phyloP scores from a whole-genome alignment of 192 early-diverging fungal genomes.

The Backusella liffmaniae region DNA sequence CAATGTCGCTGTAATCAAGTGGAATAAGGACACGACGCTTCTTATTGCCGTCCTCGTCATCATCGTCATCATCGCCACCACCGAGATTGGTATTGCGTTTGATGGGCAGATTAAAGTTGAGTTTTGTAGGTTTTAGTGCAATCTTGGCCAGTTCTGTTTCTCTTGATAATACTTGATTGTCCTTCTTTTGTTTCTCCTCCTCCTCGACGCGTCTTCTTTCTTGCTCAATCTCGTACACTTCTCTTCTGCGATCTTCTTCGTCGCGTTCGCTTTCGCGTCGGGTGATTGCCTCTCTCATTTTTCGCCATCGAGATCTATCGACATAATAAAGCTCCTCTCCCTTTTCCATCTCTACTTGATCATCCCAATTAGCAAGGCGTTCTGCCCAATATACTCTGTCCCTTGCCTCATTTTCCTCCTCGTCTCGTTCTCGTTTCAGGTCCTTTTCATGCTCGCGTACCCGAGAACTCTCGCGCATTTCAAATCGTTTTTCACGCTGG shows the following conservation, averaged over 20 bases:
- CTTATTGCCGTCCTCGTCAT: constrained; percentile 49
- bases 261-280: constrained; percentile 71
- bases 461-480: constrained; percentile 52
- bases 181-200: constrained; percentile 19
- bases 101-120: constrained; percentile 32
- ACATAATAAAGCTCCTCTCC: constrained; percentile 74
- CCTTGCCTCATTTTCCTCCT: constrained; percentile 33
- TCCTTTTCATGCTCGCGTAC: constrained; percentile 49
- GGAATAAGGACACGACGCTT: constrained; percentile 50
- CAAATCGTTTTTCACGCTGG: constrained; percentile 67
- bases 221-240: constrained; percentile 32
- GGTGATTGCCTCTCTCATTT: constrained; percentile 53
- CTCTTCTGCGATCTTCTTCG: constrained; percentile 41
- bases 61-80: constrained; percentile 47
- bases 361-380: constrained; percentile 66
- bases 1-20: constrained; percentile 49
- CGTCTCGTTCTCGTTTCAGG: constrained; percentile 42
- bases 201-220: constrained; percentile 36
- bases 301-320: constrained; percentile 79
- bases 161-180: constrained; percentile 1
- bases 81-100: constrained; percentile 31
- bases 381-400: constrained; percentile 43
- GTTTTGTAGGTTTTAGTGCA: constrained; percentile 23
- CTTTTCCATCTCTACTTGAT: constrained; percentile 61
- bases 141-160: constrained; percentile 30